phyloP scores from a whole-genome alignment of 2,329 filamentous ascomycete species.

The Alternaria solani region DNA sequence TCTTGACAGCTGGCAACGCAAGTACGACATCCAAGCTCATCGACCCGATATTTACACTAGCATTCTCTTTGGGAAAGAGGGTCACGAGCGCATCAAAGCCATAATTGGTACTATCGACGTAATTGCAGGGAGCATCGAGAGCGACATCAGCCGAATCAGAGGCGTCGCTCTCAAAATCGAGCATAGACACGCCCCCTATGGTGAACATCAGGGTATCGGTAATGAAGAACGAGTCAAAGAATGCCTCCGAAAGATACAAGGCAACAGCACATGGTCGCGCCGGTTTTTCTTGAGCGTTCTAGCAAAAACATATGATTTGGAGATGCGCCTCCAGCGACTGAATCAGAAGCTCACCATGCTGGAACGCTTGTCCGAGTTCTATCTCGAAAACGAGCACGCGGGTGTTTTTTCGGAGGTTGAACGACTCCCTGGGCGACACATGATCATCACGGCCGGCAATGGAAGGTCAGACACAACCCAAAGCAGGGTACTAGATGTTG shows the following conservation, averaged over 20 bases:
- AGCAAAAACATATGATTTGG: conserved; percentile 26
- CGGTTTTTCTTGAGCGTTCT: conserved; percentile 34
- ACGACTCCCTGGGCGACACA: conserved; percentile 32
- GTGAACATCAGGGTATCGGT: conserved; percentile 5
- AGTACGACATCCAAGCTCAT: conserved; percentile 31
- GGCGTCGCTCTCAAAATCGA: conserved; percentile 25
- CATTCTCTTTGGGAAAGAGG: conserved; percentile 33
- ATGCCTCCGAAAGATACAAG: conserved; percentile 28
- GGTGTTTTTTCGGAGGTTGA: conserved; percentile 32
- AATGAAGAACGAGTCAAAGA: conserved; percentile 27
- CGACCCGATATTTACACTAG: conserved; percentile 30
- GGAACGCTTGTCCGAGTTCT: conserved; percentile 34
- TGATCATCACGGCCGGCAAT: conserved; percentile 27
- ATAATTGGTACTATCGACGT: conserved; percentile 26
- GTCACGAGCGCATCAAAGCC: conserved; percentile 26
- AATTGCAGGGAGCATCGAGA: conserved; percentile 18
- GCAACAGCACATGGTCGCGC: conserved; percentile 28
- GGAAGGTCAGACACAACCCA: conserved; percentile 20
- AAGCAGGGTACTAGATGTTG: conserved; percentile 27
- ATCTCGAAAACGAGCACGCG: conserved; percentile 36
- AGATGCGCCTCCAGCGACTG: conserved; percentile 27
- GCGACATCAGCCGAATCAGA: conserved; percentile 29
- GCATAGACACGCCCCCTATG: conserved; percentile 3
- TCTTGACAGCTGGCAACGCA: conserved; percentile 35
- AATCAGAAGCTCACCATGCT: conserved; percentile 31